These are phyloP conservation scores for Vitis labrusca DNA, from an alignment of 164 flowering plant species.

Conservation along the genomic window DNA sequence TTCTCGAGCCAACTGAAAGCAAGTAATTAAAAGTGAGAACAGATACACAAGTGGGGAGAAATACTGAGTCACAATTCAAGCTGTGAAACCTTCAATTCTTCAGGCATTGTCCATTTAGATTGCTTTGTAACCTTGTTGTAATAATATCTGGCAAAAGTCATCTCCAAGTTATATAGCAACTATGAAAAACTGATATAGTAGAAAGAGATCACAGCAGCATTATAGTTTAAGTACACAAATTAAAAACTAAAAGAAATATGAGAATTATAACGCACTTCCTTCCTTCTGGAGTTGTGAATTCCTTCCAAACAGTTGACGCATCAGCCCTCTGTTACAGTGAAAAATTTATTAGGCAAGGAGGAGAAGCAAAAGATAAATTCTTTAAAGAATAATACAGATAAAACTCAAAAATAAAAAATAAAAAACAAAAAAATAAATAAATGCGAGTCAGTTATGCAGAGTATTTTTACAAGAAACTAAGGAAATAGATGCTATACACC, in stretches of 20 bases:
- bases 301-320: slow-evolving; percentile 97
- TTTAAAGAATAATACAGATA: too few species aligned
- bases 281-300: slow-evolving; percentile 85
- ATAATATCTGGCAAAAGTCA: slow-evolving; percentile 61
- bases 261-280: slow-evolving; percentile 51
- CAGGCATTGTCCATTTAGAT: slow-evolving; percentile 93
- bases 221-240: neutral
- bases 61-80: neutral
- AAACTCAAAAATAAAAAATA: too few species aligned
- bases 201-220: neutral
- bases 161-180: neutral
- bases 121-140: slow-evolving; percentile 85
- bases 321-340: slow-evolving; percentile 81
- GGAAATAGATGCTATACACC: too few species aligned
- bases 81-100: slow-evolving; percentile 72
- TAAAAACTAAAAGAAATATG: neutral
- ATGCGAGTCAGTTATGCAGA: too few species aligned
- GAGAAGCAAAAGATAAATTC: neutral
- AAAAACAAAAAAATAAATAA: too few species aligned
- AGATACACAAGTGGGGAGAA: neutral
- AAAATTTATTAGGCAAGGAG: neutral
- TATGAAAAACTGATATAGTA: neutral
- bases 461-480: too few species aligned
- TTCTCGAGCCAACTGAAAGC: slow-evolving; percentile 85
- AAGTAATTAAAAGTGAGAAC: slow-evolving; percentile 9